Conservation (phyloP, 2,329 filamentous ascomycete species). For the Knufia petricola region DNA sequence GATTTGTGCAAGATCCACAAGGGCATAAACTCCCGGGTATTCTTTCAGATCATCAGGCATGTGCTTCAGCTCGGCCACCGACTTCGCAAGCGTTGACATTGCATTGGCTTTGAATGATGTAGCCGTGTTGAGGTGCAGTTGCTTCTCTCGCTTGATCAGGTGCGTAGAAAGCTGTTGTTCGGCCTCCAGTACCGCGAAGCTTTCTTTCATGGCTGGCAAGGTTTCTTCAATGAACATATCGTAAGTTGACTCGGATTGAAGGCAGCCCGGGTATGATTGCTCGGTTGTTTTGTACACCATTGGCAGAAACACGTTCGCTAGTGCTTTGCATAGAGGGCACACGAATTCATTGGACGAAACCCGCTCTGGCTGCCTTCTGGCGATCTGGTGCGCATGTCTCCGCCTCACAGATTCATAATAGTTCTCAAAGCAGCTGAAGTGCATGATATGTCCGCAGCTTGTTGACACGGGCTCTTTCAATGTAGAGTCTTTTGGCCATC, state of each 20-base stretch:
- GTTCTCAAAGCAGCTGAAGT: conserved; percentile 87
- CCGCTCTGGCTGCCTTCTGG: conserved; percentile 82
- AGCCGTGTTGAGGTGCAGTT: conserved; percentile 12
- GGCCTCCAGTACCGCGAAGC: neutral
- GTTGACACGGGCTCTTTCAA: conserved; percentile 71
- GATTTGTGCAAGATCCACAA: conserved; percentile 41
- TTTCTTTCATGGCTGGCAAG: conserved; percentile 35
- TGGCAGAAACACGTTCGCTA: conserved; percentile 89
- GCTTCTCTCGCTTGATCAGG: conserved; percentile 9
- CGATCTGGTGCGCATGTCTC: conserved; percentile 84
- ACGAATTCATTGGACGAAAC: conserved; percentile 78
- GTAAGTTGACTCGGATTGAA: conserved; percentile 54
- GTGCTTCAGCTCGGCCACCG: neutral
- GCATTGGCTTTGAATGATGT: conserved; percentile 2
- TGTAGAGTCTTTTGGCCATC: conserved; percentile 63
- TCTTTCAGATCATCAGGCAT: neutral
- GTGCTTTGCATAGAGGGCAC: conserved; percentile 89
- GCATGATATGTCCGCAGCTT: conserved; percentile 97
- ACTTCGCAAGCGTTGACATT: neutral
- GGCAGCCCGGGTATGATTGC: conserved; percentile 66
- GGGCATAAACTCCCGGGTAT: conserved; percentile 1
- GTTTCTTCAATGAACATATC: conserved; percentile 57
- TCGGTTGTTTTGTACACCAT: conserved; percentile 92
- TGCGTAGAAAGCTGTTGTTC: conserved; percentile 13
- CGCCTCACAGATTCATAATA: conserved; percentile 78